Base-by-base conservation (phyloP, 164 flowering plant genomes). In the Tetracentron sinense region DNA sequence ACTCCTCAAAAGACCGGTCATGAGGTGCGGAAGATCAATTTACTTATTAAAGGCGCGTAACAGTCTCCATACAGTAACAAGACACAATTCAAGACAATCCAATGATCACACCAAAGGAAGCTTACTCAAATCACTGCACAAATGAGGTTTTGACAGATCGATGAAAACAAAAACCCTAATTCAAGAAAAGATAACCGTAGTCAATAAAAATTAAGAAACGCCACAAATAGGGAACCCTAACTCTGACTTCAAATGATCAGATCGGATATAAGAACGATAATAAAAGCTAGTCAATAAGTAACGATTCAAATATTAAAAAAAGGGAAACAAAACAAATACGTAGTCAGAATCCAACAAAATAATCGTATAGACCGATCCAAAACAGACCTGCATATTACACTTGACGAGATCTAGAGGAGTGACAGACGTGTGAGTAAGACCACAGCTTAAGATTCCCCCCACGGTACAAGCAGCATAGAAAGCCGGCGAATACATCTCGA, bases 361-460 rank as follows among this genome's bases (percentile, higher is more conserved):
- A 20, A 6, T 42, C 10, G 42, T 3, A 47, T 7, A 6, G 20
- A 4, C 19, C 7, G 38, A 31, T 21, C 20, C 27, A 57, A 60
- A 29, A 15, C 67, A 42, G 2, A 88, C 97, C 97, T 90, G 95
- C 97, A 90, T 90, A 64, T 90, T 90, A 67, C 97, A 91, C 64
- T 91, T 91, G 77, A 91, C 95, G 46, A 88, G 89, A 71, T 92
- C 97, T 21, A 92, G 85, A 57, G 97, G 97, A 70, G 96, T 92
- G 77, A 92, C 92, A 57, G 89, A 71, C 88, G 58, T 85, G 74
- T 92, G 97, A 67, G 96, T 89, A 27, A 83, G 87, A 53, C 97
- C 96, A 66, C 92, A 85, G 77, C 96, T 76, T 51, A 85, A 69
- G 25, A 83, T 80, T 14, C 97, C 97, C 17, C 96, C 96, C 14